Evolutionary conservation across 116 monocot species (phyloP).

Genomic region (Thalassia testudinum): DNA sequence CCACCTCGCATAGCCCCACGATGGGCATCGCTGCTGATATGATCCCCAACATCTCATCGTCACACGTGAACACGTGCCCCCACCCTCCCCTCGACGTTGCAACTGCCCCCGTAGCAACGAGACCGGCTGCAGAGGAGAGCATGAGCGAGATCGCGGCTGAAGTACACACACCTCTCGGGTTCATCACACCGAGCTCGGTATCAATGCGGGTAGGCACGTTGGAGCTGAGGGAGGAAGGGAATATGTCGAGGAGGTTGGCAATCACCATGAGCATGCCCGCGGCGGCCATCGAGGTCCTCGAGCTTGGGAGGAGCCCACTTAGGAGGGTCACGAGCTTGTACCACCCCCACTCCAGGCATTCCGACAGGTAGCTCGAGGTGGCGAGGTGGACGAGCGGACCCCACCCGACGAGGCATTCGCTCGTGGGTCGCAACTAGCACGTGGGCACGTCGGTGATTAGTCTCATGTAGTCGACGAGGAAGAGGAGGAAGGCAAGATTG

Average conservation of each 20-base stretch:
- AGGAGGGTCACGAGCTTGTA: conserved; percentile 43
- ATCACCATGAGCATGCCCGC: conserved; percentile 46
- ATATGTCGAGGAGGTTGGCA: conserved; percentile 28
- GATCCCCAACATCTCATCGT: conserved; percentile 15
- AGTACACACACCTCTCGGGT: conserved; percentile 10
- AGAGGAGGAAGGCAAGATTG: conserved; percentile 28
- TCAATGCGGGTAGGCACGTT: conserved; percentile 31
- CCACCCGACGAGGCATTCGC: conserved; percentile 4
- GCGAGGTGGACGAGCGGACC: conserved; percentile 2
- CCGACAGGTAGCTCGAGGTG: conserved; percentile 19
- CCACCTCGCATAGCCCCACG: conserved; percentile 40
- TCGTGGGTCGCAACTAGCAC: conserved; percentile 15
- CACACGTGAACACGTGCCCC: conserved; percentile 24
- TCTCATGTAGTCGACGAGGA: conserved; percentile 19
- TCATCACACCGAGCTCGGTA: conserved; percentile 29
- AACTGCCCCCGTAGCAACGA: conserved; percentile 23
- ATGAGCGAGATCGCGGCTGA: conserved; percentile 14
- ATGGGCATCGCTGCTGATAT: conserved; percentile 26
- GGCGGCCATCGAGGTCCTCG: conserved; percentile 25
- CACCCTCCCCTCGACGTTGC: conserved; percentile 9
- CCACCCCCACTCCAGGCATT: conserved; percentile 58
- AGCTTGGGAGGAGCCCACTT: conserved; percentile 29
- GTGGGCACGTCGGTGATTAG: conserved; percentile 5
- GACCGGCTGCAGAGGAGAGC: conserved; percentile 10
- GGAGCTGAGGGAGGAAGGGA: conserved; percentile 35